Base-by-base conservation (phyloP, 345 rosid genomes). In the Linum usitatissimum region DNA sequence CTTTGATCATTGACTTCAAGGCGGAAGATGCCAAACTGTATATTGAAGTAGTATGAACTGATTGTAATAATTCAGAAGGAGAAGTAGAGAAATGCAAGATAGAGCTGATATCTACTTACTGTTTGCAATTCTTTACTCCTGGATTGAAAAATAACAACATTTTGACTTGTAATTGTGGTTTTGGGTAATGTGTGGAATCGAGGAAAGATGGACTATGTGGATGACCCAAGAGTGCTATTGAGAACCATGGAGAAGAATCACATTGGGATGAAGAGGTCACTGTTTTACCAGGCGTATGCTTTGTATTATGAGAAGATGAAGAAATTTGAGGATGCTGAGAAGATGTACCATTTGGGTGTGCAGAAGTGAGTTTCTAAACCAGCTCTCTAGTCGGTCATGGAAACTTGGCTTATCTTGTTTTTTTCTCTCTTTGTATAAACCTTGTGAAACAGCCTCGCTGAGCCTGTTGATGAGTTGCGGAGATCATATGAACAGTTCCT, bases 271-370 rank as follows among this genome's bases (percentile, higher is more conserved):
- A 84, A 82, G 69, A 67, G 75, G 48, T 76, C 98, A 38, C 71
- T 87, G 68, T 92, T 84, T 80, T 92, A 87, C 76, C 95, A 85
- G 69, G 98, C 98, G 1, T 83, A 92, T 75, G 91, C 94, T 61
- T 91, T 92, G 42, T 84, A 81, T 71, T 81, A 87, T 63, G 98
- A 89, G 81, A 89, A 87, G 81, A 73, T 76, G 55, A 92, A 84
- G 86, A 89, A 81, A 59, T 87, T 78, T 60, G 87, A 83, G 36
- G 95, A 87, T 64, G 94, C 96, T 64, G 96, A 92, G 78, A 85
- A 84, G 73, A 85, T 89, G 95, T 92, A 84, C 63, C 81, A 78
- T 73, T 71, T 81, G 61, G 96, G 96, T 3, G 84, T 83, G 63
- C 82, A 84, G 59, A 92, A 87, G 98, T 92, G 79, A 80, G 93